phyloP scores from a whole-genome alignment of 805 yeast species.

The Pichia gijzeniarum region DNA sequence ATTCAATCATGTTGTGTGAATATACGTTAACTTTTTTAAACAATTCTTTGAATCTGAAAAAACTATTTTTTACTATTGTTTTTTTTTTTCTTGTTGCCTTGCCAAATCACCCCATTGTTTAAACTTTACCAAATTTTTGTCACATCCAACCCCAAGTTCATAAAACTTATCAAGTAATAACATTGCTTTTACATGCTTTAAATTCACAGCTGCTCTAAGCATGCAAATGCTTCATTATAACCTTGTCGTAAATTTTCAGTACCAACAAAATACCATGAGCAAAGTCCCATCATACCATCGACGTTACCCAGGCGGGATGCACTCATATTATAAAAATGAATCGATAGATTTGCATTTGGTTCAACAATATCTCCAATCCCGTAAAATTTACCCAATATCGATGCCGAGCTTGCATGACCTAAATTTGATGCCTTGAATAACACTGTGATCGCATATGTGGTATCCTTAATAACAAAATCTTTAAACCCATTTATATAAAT shows the following conservation, averaged over 20 bases:
- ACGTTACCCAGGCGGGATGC: constrained; percentile 87
- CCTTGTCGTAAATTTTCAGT: constrained; percentile 79
- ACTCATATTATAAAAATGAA: constrained; percentile 89
- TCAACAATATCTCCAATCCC: constrained; percentile 75
- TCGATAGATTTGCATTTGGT: constrained; percentile 74
- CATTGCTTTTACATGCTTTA: constrained; percentile 76
- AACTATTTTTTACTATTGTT: neutral
- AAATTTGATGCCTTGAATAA: constrained; percentile 85
- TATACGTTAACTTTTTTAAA: neutral
- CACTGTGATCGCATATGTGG: constrained; percentile 75
- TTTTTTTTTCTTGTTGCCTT: constrained; percentile 32
- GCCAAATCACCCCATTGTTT: constrained; percentile 73
- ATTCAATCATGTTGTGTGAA: constrained; percentile 49
- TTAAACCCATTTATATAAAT: constrained; percentile 78
- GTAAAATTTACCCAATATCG: constrained; percentile 74
- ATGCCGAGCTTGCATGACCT: constrained; percentile 76
- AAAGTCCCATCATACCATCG: constrained; percentile 83
- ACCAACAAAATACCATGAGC: constrained; percentile 96
- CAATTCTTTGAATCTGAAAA: neutral
- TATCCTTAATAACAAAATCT: constrained; percentile 82
- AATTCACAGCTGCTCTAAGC: constrained; percentile 68
- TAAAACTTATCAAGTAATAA: constrained; percentile 76
- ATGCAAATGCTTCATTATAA: constrained; percentile 82
- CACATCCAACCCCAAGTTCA: constrained; percentile 85
- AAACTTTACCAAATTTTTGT: constrained; percentile 48